These are phyloP conservation scores for Eucalyptus cloeziana DNA, from an alignment of 345 rosid genomes.

Conservation along the genomic window DNA sequence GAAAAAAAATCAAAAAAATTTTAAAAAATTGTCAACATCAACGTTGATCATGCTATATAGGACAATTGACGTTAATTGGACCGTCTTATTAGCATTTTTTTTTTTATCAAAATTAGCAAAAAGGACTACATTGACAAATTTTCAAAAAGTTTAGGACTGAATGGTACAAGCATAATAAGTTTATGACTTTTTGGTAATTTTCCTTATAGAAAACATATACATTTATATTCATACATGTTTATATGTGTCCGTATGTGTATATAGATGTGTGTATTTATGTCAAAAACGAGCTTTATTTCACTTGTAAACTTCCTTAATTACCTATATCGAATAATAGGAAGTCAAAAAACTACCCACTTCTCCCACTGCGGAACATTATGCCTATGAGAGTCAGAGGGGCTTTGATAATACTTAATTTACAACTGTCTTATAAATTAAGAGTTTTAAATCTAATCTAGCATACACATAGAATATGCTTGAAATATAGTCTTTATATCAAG, in stretches of 20 bases:
- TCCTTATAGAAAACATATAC: neutral
- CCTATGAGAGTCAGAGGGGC: neutral
- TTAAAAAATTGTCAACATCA: no score
- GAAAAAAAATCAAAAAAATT: no score
- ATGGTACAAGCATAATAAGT: neutral
- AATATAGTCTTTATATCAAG: neutral
- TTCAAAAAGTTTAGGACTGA: no score
- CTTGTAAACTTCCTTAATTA: neutral
- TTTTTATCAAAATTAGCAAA: rapidly evolving
- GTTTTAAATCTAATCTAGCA: neutral
- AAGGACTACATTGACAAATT: neutral
- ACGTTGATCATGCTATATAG: rapidly evolving
- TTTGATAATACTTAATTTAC: neutral
- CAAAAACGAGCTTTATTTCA: neutral
- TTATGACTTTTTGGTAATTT: no score
- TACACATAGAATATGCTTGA: neutral
- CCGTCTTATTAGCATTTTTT: no score
- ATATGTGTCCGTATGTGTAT: neutral
- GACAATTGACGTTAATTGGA: rapidly evolving
- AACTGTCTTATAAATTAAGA: neutral
- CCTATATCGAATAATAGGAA: neutral
- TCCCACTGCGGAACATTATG: neutral
- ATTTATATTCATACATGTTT: neutral
- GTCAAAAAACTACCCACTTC: neutral
- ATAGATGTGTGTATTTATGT: neutral